These are phyloP conservation scores for Sphaerobolus stellatus DNA, from an alignment of 1,284 basidiomycete species.

Conservation along the genomic window DNA sequence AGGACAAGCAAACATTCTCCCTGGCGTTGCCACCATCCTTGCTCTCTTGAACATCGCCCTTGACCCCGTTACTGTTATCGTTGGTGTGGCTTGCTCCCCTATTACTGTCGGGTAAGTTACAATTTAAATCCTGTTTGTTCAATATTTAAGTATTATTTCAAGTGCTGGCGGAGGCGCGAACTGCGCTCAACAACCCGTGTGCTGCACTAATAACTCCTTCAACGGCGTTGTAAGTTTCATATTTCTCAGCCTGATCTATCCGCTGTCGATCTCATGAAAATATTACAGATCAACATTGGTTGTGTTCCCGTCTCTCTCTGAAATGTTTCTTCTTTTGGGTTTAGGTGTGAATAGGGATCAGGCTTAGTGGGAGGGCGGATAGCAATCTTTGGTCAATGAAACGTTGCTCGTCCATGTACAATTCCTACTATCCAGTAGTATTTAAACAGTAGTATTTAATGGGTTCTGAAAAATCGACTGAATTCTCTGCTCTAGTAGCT, in stretches of 20 bases:
- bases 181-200: neutral
- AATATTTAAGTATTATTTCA: neutral
- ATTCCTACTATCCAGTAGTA: too few species aligned
- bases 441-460: too few species aligned
- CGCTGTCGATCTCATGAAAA: neutral
- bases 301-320: neutral
- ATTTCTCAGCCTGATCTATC: neutral
- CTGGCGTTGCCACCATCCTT: neutral
- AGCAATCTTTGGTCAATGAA: too few species aligned
- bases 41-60: neutral
- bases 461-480: too few species aligned
- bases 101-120: neutral
- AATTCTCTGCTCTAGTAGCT: too few species aligned
- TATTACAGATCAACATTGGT: neutral
- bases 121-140: too few species aligned
- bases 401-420: too few species aligned
- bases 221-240: neutral
- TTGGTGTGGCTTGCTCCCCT: neutral
- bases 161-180: neutral
- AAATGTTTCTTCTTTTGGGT: too few species aligned
- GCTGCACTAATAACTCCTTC: neutral
- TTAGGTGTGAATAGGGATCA: too few species aligned
- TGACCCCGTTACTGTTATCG: neutral
- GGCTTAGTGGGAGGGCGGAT: too few species aligned
- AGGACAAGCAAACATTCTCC: conserved; percentile 7